phyloP scores from a whole-genome alignment of 805 yeast species.

The Ogataea minuta region DNA sequence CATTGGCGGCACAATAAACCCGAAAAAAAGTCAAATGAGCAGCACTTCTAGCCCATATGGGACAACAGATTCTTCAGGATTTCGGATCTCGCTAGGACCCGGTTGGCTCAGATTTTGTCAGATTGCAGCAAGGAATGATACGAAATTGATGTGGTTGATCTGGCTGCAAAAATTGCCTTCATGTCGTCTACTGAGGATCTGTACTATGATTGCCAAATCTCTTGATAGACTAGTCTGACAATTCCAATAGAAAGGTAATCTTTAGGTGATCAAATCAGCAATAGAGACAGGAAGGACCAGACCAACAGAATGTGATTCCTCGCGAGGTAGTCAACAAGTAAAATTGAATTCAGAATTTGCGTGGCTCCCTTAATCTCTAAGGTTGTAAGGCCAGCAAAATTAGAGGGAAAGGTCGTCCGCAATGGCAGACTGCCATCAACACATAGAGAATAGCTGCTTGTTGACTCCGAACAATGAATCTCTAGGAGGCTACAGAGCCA shows the following conservation, averaged over 20 bases:
- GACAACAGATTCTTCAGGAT: too few relatives aligned
- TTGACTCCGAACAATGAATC: constrained; percentile 11
- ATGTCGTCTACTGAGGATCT: constrained; percentile 34
- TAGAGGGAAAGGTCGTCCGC: constrained; percentile 22
- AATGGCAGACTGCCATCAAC: constrained; percentile 15
- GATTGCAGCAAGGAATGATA: constrained; percentile 30
- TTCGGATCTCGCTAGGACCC: too few relatives aligned
- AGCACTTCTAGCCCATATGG: too few relatives aligned
- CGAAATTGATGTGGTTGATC: constrained; percentile 32
- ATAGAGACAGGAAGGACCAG: constrained; percentile 34
- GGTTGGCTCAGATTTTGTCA: constrained; percentile 3
- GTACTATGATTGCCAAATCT: constrained; percentile 42
- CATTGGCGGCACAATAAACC: too few relatives aligned
- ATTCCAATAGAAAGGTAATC: constrained; percentile 38
- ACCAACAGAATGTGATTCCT: constrained; percentile 15
- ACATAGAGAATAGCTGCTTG: constrained; percentile 19
- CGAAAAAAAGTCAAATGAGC: too few relatives aligned
- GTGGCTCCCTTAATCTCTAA: constrained; percentile 27
- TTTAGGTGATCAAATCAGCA: constrained; percentile 41
- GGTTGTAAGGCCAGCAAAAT: constrained; percentile 22
- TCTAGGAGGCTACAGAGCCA: constrained; percentile 8
- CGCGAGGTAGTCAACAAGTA: constrained; percentile 19
- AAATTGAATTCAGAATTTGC: constrained; percentile 17
- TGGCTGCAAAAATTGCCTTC: constrained; percentile 25
- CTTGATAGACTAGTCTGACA: constrained; percentile 42